phyloP scores from a whole-genome alignment of 345 rosid genomes.

The Psidium guajava region DNA sequence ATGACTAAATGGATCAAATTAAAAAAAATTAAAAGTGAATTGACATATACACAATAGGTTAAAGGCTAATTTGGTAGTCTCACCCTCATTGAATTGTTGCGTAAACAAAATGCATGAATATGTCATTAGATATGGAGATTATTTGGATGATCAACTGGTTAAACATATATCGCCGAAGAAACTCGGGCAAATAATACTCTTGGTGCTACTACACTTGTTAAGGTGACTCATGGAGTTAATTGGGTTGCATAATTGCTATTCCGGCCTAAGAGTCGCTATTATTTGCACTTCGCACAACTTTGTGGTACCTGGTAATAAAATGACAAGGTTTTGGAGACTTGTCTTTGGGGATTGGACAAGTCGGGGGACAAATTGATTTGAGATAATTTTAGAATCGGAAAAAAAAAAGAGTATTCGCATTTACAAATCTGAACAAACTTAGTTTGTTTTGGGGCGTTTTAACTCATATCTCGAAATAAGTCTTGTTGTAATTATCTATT shows the following conservation, averaged over 20 bases:
- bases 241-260: no score
- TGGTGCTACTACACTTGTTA: no score
- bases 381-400: neutral
- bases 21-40: neutral
- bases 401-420: rapidly evolving
- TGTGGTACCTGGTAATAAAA: neutral
- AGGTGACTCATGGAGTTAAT: no score
- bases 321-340: neutral
- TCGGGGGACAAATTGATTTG: neutral
- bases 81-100: neutral
- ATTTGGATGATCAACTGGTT: neutral
- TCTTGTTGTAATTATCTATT: neutral
- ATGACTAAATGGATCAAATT: neutral
- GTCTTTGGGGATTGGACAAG: neutral
- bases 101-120: neutral
- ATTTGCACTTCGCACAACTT: no score
- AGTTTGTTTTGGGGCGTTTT: neutral
- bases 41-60: rapidly evolving
- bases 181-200: no score
- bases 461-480: neutral
- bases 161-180: neutral
- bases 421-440: no score
- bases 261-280: no score
- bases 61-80: neutral
- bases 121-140: neutral